These are phyloP conservation scores for Saccharum hybrid DNA, from an alignment of 202 grass and related monocot genomes.

Conservation along the genomic window DNA sequence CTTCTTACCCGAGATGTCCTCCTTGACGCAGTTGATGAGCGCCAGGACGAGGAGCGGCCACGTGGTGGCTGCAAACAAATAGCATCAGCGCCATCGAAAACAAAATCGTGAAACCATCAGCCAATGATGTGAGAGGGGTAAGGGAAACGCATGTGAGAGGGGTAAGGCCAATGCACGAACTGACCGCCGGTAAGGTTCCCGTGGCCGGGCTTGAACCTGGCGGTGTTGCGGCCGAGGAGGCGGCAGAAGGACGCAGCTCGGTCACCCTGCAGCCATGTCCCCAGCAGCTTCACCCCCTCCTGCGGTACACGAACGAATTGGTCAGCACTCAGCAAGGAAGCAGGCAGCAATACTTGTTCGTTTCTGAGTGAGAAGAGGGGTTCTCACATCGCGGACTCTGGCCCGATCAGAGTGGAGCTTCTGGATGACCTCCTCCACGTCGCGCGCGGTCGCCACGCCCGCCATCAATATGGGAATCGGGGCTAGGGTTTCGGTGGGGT, in stretches of 20 bases:
- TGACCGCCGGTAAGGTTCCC: constrained; percentile 59
- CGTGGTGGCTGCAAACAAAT: constrained; percentile 59
- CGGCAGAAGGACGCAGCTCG: constrained; percentile 61
- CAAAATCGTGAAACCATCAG: not conserved
- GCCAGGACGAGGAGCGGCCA: constrained; percentile 72
- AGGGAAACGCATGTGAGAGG: not conserved
- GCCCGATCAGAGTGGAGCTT: constrained; percentile 84
- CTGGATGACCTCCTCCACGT: constrained; percentile 67
- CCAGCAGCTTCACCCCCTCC: constrained; percentile 87
- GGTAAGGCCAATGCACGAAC: not conserved
- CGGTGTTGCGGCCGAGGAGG: constrained; percentile 70
- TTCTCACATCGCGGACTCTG: constrained; percentile 66
- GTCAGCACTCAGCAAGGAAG: not conserved
- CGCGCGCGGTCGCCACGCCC: constrained; percentile 63
- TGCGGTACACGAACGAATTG: constrained; percentile 3
- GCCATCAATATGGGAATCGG: not conserved
- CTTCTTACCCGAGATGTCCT: constrained; percentile 78
- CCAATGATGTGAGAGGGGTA: not conserved
- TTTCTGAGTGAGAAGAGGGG: not conserved
- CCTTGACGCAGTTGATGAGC: constrained; percentile 58
- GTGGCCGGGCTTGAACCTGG: constrained; percentile 52
- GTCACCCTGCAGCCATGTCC: constrained; percentile 72
- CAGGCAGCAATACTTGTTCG: not conserved
- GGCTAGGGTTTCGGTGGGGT: constrained; percentile 38
- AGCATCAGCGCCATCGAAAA: constrained; percentile 3